phyloP scores from a whole-genome alignment of 148 eudicot genomes.

The Nepenthes gracilis region DNA sequence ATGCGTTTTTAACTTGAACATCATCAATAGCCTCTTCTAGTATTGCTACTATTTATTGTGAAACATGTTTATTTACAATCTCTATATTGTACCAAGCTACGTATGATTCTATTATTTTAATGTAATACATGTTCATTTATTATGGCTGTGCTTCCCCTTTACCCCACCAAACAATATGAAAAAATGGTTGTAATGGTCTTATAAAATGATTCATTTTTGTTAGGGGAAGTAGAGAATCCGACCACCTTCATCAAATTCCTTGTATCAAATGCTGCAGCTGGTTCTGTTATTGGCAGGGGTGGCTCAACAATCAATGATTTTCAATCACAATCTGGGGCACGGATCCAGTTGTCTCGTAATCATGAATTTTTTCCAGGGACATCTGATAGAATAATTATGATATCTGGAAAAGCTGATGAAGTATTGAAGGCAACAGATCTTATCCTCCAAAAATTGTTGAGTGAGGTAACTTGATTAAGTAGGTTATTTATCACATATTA shows the following conservation, averaged over 20 bases:
- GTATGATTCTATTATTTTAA: no score
- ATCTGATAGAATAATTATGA: slow-evolving; percentile 82
- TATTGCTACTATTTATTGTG: no score
- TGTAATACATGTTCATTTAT: no score
- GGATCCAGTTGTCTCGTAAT: slow-evolving; percentile 94
- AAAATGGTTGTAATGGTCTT: background rate
- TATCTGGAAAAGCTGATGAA: slow-evolving; percentile 68
- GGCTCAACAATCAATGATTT: slow-evolving; percentile 87
- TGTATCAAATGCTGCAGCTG: slow-evolving; percentile 93
- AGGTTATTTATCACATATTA: background rate
- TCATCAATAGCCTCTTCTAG: no score
- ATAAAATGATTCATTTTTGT: slow-evolving; percentile 3
- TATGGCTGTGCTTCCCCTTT: no score
- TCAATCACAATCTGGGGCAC: slow-evolving; percentile 86
- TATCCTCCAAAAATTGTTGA: slow-evolving; percentile 61
- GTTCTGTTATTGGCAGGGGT: slow-evolving; percentile 93
- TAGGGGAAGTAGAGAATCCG: slow-evolving; percentile 43
- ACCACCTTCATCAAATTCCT: slow-evolving; percentile 67
- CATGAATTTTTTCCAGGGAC: slow-evolving; percentile 93
- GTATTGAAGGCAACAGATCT: slow-evolving; percentile 79
- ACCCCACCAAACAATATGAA: no score
- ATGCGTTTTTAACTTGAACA: no score
- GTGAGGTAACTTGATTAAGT: slow-evolving; percentile 41
- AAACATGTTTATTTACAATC: no score
- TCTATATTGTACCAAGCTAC: no score